These are phyloP conservation scores for Boechera stricta DNA, from an alignment of 345 rosid genomes.

Conservation along the genomic window DNA sequence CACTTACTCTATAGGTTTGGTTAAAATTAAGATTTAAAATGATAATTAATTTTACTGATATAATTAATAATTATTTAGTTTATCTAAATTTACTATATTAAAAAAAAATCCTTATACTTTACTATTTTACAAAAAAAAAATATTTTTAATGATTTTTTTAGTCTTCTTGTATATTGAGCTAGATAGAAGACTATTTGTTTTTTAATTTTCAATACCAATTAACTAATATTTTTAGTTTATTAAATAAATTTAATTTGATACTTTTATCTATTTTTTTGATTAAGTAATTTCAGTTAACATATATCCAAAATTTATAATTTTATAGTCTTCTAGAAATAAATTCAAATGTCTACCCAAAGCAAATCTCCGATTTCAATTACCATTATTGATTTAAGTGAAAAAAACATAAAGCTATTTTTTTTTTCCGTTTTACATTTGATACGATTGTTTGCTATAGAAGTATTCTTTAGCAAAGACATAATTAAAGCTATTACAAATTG, in stretches of 20 bases:
- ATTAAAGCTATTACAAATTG: conserved; percentile 1
- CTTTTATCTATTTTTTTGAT: background rate
- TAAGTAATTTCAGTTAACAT: background rate
- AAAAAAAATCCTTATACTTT: too few species aligned
- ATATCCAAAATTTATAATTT: background rate
- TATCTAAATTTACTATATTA: background rate
- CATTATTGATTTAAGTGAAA: background rate
- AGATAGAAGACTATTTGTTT: too few species aligned
- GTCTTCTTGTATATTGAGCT: too few species aligned
- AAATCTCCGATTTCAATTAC: background rate
- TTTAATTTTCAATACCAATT: too few species aligned
- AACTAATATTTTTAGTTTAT: too few species aligned
- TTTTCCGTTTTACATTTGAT: background rate
- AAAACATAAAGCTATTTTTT: background rate
- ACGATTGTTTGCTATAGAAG: background rate
- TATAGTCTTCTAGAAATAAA: background rate
- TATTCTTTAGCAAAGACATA: conserved; percentile 2
- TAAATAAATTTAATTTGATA: background rate
- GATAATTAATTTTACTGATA: background rate
- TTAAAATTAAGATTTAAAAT: background rate
- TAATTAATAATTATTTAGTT: background rate
- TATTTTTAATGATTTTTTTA: too few species aligned
- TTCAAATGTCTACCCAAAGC: background rate
- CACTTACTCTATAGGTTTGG: background rate
- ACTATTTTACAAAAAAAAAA: too few species aligned